Base-by-base conservation (phyloP, 805 yeast species). In the Komagataella populi region DNA sequence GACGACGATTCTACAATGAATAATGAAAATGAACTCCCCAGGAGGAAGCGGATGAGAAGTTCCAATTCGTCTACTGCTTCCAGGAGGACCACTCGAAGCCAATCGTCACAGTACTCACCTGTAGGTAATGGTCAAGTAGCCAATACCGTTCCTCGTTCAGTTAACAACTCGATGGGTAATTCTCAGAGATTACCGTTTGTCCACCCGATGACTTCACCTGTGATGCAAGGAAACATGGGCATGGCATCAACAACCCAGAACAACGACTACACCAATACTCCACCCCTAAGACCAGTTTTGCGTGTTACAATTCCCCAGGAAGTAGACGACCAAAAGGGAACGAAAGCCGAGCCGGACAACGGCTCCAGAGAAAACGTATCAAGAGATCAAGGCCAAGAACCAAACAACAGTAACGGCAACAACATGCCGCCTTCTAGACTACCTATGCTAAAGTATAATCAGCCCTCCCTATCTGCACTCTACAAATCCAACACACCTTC, bases 281-380 rank as follows among this genome's bases (percentile, higher is more conserved):
- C 17, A 7, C 51, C 57, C 8, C 54, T 66, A 49, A 64, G 88
- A 53, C 88, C 88, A 1, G 72, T 81, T 1, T 64, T 83, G 47
- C 64, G 86, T 52, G 82, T 83, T 8, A 80, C 80, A 56, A 83
- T 83, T n/a, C 88, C 88, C 1, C 36, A 48, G 18, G 46, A 23
- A 20, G 23, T 55, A 67, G 50, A 68, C 69, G 51, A 59, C 63
- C 23, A 59, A 54, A 48, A 60, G 61, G 45, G 63, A 56, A 55
- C 63, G 55, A 53, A 66, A 51, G 70, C 71, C 60, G 63, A 76
- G 23, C 72, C 80, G 0, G 59, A 30, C 14, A 30, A 30, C 12
- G 39, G 39, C n/a, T 10, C 39, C 14, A 48, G 54, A 23, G 54
- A 55, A 22, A 57, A 60, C 1, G 57, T 64, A 48, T 55, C 60